Evolutionary conservation across 306 rosid genomes (phyloP).

Genomic region (Castanea sativa): DNA sequence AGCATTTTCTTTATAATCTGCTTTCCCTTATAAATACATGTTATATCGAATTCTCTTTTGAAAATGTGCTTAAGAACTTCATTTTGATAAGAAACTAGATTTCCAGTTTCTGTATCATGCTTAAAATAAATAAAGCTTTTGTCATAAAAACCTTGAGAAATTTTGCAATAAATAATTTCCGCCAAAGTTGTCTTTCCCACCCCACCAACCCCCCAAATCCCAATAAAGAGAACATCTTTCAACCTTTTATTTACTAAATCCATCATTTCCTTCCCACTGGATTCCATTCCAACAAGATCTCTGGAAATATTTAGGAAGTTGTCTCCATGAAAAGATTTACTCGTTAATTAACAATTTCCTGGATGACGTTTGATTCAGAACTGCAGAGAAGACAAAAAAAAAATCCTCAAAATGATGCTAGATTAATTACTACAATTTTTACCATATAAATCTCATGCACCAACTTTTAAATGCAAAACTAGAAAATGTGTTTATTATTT

Average conservation of each 20-base stretch:
- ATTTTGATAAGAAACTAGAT: neutral
- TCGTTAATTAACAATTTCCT: too few species aligned
- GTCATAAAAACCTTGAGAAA: neutral
- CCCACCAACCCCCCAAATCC: conserved; percentile 30
- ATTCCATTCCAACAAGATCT: neutral
- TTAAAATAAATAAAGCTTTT: too few species aligned
- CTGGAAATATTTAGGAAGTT: too few species aligned
- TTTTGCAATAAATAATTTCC: neutral
- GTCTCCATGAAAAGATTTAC: too few species aligned
- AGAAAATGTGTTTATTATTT: too few species aligned
- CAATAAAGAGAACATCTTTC: conserved; percentile 9
- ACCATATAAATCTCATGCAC: too few species aligned
- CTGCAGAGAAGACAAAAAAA: too few species aligned
- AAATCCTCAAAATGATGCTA: too few species aligned
- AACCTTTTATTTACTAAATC: neutral
- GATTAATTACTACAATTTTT: too few species aligned
- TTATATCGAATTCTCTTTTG: neutral
- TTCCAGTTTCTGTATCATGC: too few species aligned
- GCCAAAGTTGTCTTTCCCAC: conserved; percentile 13
- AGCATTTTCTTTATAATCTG: neutral
- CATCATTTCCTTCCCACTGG: neutral
- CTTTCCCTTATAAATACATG: neutral
- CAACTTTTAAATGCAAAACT: too few species aligned
- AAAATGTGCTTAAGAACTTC: neutral
- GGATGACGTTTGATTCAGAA: too few species aligned